These are phyloP conservation scores for Exophiala calicioides DNA, from an alignment of 2,329 filamentous ascomycete species.

Conservation along the genomic window DNA sequence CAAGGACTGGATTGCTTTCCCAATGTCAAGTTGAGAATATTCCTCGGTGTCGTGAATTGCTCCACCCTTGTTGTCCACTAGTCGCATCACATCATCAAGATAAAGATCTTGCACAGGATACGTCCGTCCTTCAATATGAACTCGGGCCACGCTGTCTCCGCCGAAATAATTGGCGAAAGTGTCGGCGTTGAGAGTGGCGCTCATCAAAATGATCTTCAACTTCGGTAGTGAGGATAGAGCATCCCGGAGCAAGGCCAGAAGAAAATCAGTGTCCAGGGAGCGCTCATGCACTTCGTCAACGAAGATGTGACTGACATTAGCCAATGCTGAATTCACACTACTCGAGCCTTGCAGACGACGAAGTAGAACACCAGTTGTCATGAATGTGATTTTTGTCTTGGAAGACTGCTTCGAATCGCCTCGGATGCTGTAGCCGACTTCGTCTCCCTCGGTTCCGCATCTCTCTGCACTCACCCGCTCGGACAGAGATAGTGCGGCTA, in stretches of 20 bases:
- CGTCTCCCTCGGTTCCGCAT: conserved; percentile 76
- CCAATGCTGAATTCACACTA: conserved; percentile 67
- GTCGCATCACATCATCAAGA: conserved; percentile 79
- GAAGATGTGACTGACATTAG: conserved; percentile 90
- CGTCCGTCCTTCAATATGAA: conserved; percentile 86
- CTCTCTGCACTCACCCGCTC: conserved; percentile 93
- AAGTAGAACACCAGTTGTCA: conserved; percentile 91
- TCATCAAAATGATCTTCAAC: conserved; percentile 92
- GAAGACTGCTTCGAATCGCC: conserved; percentile 79
- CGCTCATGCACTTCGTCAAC: conserved; percentile 97
- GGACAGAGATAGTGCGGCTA: conserved; percentile 89
- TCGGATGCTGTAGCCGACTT: conserved; percentile 88
- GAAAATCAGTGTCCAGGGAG: conserved; percentile 90
- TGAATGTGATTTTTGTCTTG: conserved; percentile 87
- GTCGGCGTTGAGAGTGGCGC: conserved; percentile 85
- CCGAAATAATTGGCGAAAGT: conserved; percentile 85
- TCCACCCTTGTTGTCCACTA: conserved; percentile 56
- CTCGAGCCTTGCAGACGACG: conserved; percentile 69
- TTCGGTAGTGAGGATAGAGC: conserved; percentile 73
- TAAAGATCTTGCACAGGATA: conserved; percentile 89
- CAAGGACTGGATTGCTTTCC: conserved; percentile 69
- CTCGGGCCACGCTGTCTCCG: conserved; percentile 70
- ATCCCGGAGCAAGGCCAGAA: conserved; percentile 82
- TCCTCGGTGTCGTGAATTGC: background rate
- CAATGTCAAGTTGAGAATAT: conserved; percentile 51